These are phyloP conservation scores for Echium plantagineum DNA, from an alignment of 257 asterid species.

Conservation along the genomic window DNA sequence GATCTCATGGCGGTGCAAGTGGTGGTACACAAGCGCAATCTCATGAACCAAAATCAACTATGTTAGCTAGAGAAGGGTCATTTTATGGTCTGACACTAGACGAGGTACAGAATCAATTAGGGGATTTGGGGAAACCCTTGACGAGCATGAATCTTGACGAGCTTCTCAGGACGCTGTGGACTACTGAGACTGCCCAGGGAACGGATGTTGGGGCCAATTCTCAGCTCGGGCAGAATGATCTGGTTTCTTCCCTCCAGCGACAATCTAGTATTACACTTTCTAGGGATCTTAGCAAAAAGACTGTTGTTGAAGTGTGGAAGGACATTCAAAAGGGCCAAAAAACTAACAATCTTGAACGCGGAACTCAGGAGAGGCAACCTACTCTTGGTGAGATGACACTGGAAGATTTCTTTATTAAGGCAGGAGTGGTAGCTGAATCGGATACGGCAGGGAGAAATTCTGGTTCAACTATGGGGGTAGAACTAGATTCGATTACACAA, in stretches of 20 bases:
- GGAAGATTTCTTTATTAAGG: constrained; percentile 91
- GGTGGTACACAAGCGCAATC: constrained; percentile 26
- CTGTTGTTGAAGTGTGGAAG: constrained; percentile 95
- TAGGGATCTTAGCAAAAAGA: constrained; percentile 72
- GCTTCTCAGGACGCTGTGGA: constrained; percentile 71
- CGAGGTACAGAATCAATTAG: constrained; percentile 77
- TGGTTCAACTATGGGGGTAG: constrained; percentile 30
- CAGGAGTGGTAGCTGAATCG: constrained; percentile 75
- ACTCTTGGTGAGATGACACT: constrained; percentile 82
- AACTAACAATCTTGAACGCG: constrained; percentile 39
- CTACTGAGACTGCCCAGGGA: constrained; percentile 50
- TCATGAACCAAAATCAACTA: constrained; percentile 31
- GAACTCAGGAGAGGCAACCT: constrained; percentile 23
- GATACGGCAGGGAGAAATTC: constrained; percentile 18
- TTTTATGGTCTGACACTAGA: constrained; percentile 80
- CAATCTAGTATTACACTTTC: constrained; percentile 41
- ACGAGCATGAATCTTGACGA: constrained; percentile 90
- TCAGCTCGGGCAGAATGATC: constrained; percentile 22
- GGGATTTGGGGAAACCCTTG: constrained; percentile 71
- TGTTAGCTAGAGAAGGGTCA: constrained; percentile 58
- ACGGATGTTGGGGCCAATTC: constrained; percentile 21
- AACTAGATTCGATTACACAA: constrained; percentile 22
- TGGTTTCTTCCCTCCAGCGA: constrained; percentile 26
- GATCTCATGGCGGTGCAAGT: constrained; percentile 65
- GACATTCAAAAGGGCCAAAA: constrained; percentile 66